Percentiles rank a stretch among this genome's conserved stretches.
Conservation (phyloP, 139 green algal genomes). For the Spirogloea muscicola region DNA sequence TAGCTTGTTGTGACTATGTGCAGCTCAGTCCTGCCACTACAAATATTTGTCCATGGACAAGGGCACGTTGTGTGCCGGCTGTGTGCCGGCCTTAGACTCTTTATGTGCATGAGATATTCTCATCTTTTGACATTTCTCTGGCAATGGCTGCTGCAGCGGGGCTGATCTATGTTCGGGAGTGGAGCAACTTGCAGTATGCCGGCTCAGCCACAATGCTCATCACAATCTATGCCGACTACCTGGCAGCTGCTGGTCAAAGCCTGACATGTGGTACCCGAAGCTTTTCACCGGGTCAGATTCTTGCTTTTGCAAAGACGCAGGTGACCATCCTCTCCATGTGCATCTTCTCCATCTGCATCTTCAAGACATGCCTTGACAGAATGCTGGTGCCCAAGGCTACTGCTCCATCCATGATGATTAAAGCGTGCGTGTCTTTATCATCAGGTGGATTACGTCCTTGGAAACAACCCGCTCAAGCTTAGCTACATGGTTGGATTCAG, state of each 20-base stretch:
- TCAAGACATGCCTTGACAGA: too few species aligned
- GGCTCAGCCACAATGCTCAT: neutral
- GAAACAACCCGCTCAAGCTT: slow-evolving; percentile 6
- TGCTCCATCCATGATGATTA: too few species aligned
- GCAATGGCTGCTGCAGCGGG: neutral
- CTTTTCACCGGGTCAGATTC: too few species aligned
- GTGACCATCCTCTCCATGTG: too few species aligned
- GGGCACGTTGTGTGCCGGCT: too few species aligned
- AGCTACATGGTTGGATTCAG: slow-evolving; percentile 46
- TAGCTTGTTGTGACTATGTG: too few species aligned
- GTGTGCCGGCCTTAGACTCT: too few species aligned
- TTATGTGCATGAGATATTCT: neutral
- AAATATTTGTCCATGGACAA: too few species aligned
- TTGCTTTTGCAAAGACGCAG: slow-evolving; percentile 20
- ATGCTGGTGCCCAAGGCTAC: too few species aligned
- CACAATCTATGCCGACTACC: slow-evolving; percentile 22
- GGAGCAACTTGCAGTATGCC: slow-evolving; percentile 22
- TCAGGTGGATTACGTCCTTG: slow-evolving; percentile 42
- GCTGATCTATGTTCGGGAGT: slow-evolving; percentile 19
- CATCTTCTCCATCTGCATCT: too few species aligned
- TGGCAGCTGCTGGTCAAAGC: neutral
- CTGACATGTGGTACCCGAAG: too few species aligned
- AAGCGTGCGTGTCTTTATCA: neutral
- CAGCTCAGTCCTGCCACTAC: too few species aligned
- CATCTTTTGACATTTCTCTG: neutral